Conservation (phyloP, 495 filamentous ascomycete species). For the Chaetomidium leptoderma region DNA sequence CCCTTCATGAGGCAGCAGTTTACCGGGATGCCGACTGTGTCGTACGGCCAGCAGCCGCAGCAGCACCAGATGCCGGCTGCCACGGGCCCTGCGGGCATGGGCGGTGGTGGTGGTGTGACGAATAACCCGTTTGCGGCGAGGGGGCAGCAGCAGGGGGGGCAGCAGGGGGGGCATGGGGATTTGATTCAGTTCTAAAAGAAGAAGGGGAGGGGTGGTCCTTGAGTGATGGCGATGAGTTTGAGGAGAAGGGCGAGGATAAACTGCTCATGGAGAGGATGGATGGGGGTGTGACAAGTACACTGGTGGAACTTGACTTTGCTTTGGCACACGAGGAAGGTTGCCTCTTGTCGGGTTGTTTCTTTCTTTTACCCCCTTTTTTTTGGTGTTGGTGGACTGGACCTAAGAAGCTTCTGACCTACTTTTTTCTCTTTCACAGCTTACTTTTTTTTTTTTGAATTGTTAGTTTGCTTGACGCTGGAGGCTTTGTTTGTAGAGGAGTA, state of each 20-base stretch:
- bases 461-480: not conserved
- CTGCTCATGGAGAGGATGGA: not conserved
- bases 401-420: conserved; percentile 12
- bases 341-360: conserved; percentile 18
- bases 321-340: too few relatives aligned
- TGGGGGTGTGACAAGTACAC: not conserved
- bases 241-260: not conserved
- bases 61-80: conserved; percentile 63
- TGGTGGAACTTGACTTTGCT: not conserved
- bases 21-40: conserved; percentile 68
- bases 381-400: conserved; percentile 1
- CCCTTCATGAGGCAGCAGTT: conserved; percentile 81
- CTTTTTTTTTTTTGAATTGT: conserved; percentile 2
- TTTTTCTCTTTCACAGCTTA: not conserved
- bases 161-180: conserved; percentile 67
- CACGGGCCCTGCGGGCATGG: conserved; percentile 65
- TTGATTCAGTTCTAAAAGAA: conserved; percentile 76
- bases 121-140: conserved; percentile 71
- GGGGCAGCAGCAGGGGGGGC: conserved; percentile 58
- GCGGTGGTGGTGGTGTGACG: conserved; percentile 39
- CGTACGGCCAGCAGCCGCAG: conserved; percentile 31
- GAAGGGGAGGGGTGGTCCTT: not conserved
- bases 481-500: not conserved
- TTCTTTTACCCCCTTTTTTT: conserved; percentile 12
- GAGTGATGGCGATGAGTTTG: not conserved